Conservation (phyloP, 2,329 filamentous ascomycete genomes). For the Apiospora arundinis region DNA sequence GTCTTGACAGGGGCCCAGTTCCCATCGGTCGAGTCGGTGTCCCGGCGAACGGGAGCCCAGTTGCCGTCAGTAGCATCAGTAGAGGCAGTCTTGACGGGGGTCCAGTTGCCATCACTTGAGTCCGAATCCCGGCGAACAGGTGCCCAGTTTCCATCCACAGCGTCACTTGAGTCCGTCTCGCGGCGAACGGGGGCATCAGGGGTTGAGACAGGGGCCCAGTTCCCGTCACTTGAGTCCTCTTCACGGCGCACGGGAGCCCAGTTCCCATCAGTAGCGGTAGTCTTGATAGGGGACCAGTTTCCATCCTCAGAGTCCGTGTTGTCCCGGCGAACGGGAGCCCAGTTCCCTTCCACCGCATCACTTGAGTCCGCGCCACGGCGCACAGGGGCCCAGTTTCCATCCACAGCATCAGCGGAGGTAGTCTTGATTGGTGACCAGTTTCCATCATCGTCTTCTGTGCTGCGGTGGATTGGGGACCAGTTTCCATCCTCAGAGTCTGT, state of each 20-base stretch:
- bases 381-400: background rate
- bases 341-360: background rate
- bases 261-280: background rate
- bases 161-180: too few species aligned
- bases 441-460: background rate
- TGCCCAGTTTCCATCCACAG: background rate
- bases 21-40: background rate
- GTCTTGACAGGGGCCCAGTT: background rate
- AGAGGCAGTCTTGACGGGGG: background rate
- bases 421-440: background rate
- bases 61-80: too few species aligned
- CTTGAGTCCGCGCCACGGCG: too few species aligned
- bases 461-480: background rate
- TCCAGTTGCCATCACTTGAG: background rate
- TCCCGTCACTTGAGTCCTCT: background rate
- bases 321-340: background rate
- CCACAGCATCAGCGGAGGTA: too few species aligned
- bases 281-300: background rate
- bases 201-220: background rate
- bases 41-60: background rate
- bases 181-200: too few species aligned
- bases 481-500: background rate
- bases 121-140: background rate
- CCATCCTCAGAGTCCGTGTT: background rate
- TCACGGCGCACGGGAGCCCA: too few species aligned